Evolutionary conservation across 2,329 filamentous ascomycete species (phyloP).

Genomic region (Colletotrichum trifolii): DNA sequence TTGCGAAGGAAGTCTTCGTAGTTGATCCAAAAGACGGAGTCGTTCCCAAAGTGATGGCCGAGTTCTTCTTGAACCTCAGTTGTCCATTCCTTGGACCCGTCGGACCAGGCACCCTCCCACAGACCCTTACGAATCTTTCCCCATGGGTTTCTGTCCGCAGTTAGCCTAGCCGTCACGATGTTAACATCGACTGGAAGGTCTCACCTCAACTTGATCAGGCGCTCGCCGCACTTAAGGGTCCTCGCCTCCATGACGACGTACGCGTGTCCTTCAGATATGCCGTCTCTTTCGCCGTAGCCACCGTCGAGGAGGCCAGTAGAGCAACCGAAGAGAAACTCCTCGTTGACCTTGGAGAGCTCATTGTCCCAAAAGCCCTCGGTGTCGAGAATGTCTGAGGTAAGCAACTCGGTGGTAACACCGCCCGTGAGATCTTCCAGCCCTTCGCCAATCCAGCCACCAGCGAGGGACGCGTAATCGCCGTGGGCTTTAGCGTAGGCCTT

Average conservation of each 20-base stretch:
- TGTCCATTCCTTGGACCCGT: constrained; percentile 72
- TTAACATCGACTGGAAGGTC: constrained; percentile 5
- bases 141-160: constrained; percentile 64
- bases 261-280: constrained; percentile 68
- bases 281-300: constrained; percentile 69
- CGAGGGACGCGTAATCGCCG: constrained; percentile 78
- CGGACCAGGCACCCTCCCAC: constrained; percentile 70
- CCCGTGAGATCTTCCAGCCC: constrained; percentile 71
- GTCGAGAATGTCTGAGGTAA: constrained; percentile 78
- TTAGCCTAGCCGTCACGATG: not conserved
- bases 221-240: constrained; percentile 61
- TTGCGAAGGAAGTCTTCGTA: constrained; percentile 72
- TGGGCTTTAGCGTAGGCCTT: constrained; percentile 89
- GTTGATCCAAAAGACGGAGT: constrained; percentile 73
- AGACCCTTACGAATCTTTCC: constrained; percentile 66
- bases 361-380: constrained; percentile 86
- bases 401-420: constrained; percentile 76
- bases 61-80: constrained; percentile 67
- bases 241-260: constrained; percentile 71
- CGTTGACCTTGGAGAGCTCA: constrained; percentile 82
- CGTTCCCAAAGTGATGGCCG: constrained; percentile 68
- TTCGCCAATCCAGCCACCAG: constrained; percentile 76
- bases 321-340: constrained; percentile 83
- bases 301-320: constrained; percentile 71
- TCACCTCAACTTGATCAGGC: constrained; percentile 65